A percentile compares a stretch with the other conserved stretches of the same genome.
phyloP scores from a whole-genome alignment of 2,329 filamentous ascomycete species.

The Ceratocystis lukuohia region DNA sequence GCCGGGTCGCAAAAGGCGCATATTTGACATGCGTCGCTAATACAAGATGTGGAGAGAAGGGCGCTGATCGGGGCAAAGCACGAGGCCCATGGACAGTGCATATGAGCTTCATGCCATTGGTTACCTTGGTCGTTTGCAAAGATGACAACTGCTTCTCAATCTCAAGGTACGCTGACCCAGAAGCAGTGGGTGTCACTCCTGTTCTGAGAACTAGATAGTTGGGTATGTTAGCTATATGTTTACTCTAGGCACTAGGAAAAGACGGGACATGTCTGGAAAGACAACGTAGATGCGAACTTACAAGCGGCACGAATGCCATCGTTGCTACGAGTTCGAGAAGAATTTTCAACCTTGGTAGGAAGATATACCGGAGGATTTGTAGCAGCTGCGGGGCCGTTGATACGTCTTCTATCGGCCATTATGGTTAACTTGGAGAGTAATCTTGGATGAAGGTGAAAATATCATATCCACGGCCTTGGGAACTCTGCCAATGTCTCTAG shows the following conservation, averaged over 20 bases:
- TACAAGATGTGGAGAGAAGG: slow-evolving; percentile 85
- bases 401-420: slow-evolving; percentile 75
- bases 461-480: background rate
- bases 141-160: slow-evolving; percentile 32
- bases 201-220: slow-evolving; percentile 62
- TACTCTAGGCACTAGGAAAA: too few relatives aligned
- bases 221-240: background rate
- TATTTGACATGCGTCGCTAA: slow-evolving; percentile 93
- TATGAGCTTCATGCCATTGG: slow-evolving; percentile 70
- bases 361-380: slow-evolving; percentile 64
- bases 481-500: background rate
- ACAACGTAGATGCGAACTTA: slow-evolving; percentile 32
- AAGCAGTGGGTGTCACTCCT: slow-evolving; percentile 81
- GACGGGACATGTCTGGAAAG: too few relatives aligned
- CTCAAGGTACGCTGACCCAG: slow-evolving; percentile 80
- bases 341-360: slow-evolving; percentile 28
- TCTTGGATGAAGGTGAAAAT: background rate
- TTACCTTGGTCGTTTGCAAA: slow-evolving; percentile 33
- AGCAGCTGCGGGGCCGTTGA: slow-evolving; percentile 72
- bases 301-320: slow-evolving; percentile 76
- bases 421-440: background rate
- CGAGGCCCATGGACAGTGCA: slow-evolving; percentile 90
- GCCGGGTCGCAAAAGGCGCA: slow-evolving; percentile 78
- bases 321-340: slow-evolving; percentile 43
- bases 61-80: slow-evolving; percentile 74